Conservation (phyloP, 2,329 filamentous ascomycete species). For the Colletotrichum eleusines region DNA sequence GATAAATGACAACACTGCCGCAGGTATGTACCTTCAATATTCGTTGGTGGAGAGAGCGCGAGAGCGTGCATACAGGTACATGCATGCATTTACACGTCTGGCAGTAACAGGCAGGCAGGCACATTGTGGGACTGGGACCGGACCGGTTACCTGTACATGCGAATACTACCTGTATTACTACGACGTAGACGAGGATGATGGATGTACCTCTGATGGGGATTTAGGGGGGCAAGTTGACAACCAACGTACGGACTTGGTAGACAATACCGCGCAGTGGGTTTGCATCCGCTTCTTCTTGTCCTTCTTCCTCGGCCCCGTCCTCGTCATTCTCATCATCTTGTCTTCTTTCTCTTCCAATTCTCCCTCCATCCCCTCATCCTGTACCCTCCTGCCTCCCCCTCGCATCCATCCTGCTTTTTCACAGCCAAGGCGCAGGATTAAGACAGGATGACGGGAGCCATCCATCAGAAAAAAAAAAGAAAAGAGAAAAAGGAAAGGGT, state of each 20-base stretch:
- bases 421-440: not conserved
- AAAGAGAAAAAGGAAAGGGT: not conserved
- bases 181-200: slow-evolving; percentile 35
- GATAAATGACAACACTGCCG: not conserved
- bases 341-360: not conserved
- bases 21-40: not conserved
- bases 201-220: slow-evolving; percentile 23
- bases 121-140: not conserved
- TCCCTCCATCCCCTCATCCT: too few species aligned
- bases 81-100: not conserved
- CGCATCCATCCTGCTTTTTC: not conserved
- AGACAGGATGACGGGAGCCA: slow-evolving; percentile 16
- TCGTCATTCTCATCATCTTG: not conserved
- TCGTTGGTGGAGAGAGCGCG: not conserved
- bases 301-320: not conserved
- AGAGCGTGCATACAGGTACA: not conserved
- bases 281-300: not conserved
- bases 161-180: too few species aligned
- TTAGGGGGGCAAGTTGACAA: not conserved
- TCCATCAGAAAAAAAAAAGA: not conserved
- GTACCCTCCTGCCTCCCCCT: not conserved
- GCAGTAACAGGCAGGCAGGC: not conserved
- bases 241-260: too few species aligned
- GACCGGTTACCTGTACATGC: too few species aligned
- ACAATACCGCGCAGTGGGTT: too few species aligned